These are phyloP conservation scores for Penicillium parvum DNA, from an alignment of 495 filamentous ascomycete species.

Conservation along the genomic window DNA sequence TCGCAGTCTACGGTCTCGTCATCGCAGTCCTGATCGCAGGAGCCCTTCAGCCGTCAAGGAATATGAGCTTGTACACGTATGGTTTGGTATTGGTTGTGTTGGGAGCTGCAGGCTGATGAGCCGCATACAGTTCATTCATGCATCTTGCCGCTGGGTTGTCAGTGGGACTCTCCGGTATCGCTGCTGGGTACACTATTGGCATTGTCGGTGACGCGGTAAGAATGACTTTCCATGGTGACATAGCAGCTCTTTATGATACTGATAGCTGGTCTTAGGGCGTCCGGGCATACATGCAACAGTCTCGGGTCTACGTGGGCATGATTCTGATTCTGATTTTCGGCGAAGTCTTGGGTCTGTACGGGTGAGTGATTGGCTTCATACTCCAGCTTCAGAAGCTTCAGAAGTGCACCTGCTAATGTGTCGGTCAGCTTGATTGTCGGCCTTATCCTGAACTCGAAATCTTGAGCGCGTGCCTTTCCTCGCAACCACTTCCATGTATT, in stretches of 20 bases:
- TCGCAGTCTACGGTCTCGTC: constrained; percentile 96
- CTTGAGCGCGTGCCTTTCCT: constrained; percentile 14
- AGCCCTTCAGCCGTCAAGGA: constrained; percentile 66
- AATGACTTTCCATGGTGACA: neutral
- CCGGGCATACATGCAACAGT: constrained; percentile 91
- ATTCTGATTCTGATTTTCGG: constrained; percentile 97
- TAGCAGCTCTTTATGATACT: constrained; percentile 15
- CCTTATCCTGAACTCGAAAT: constrained; percentile 53
- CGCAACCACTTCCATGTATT: constrained; percentile 2
- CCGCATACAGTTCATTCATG: constrained; percentile 67
- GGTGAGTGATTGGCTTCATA: constrained; percentile 52
- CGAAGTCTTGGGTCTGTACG: constrained; percentile 95
- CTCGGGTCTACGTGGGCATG: constrained; percentile 95
- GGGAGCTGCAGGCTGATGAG: constrained; percentile 12
- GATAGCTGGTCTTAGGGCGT: constrained; percentile 58
- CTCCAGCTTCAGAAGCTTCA: too few relatives aligned
- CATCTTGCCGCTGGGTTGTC: constrained; percentile 88
- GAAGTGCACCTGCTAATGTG: constrained; percentile 27
- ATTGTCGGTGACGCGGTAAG: constrained; percentile 84
- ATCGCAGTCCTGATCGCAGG: constrained; percentile 91
- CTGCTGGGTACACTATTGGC: constrained; percentile 96
- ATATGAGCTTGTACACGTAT: constrained; percentile 81
- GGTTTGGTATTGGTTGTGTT: constrained; percentile 16
- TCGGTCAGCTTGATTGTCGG: constrained; percentile 52
- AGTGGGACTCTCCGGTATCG: constrained; percentile 85